Evolutionary conservation across 345 rosid species (phyloP).

Genomic region (Melaleuca alternifolia): DNA sequence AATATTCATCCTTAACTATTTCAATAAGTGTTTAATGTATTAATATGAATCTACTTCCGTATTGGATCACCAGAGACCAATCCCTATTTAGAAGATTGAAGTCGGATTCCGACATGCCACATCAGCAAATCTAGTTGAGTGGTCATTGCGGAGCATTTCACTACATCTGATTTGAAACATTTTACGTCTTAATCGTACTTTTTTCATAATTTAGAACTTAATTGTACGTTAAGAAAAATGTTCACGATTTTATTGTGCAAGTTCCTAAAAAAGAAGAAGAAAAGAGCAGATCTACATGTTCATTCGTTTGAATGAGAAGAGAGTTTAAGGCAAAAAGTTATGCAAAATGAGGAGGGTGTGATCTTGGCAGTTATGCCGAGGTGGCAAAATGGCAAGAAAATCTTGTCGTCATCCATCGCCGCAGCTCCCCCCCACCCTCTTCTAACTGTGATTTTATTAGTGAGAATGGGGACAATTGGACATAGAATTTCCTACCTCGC

Average conservation of each 20-base stretch:
- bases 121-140: neutral
- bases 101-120: fast-evolving
- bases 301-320: too few relatives aligned
- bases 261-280: neutral
- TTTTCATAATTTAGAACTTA: too few relatives aligned
- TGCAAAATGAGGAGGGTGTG: neutral
- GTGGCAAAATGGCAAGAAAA: neutral
- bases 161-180: fast-evolving
- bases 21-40: neutral
- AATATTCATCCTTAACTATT: neutral
- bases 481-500: neutral
- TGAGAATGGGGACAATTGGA: neutral
- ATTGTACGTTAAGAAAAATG: fast-evolving
- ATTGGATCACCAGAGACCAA: neutral
- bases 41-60: neutral
- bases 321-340: neutral
- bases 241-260: too few relatives aligned
- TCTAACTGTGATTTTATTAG: neutral
- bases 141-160: fast-evolving
- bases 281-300: fast-evolving
- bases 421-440: neutral
- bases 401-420: neutral
- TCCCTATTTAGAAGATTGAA: neutral
- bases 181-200: fast-evolving
- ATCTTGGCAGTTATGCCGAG: fast-evolving